Percentiles rank a stretch among this genome's conserved stretches.
Evolutionary conservation across 169 alveolate genomes (phyloP).

Genomic region (Toxoplasma gondii): DNA sequence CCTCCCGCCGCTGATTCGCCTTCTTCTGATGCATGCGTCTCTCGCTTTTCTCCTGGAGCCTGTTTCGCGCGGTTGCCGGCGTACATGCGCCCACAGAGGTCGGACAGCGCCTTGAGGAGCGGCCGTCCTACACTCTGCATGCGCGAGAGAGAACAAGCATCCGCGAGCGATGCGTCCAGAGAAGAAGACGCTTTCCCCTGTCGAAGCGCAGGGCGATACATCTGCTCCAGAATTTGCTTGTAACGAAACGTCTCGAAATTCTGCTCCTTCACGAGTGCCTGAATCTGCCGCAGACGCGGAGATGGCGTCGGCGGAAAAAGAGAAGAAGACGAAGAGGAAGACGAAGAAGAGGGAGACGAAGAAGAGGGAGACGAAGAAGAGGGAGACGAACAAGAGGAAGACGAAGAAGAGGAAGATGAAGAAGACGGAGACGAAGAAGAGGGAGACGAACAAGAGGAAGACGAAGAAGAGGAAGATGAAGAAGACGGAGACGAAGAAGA

Average conservation of each 20-base stretch:
- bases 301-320: background rate
- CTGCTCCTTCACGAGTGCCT: background rate
- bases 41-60: background rate
- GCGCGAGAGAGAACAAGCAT: background rate
- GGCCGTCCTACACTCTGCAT: constrained; percentile 32
- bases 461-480: too few species aligned
- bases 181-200: background rate
- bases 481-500: too few species aligned
- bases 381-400: background rate
- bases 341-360: background rate
- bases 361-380: background rate
- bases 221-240: background rate
- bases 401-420: too few species aligned
- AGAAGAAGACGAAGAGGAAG: background rate
- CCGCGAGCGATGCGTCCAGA: background rate
- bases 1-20: background rate
- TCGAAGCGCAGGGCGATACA: background rate
- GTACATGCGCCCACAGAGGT: constrained; percentile 40
- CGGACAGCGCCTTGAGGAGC: constrained; percentile 8
- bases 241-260: background rate
- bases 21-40: too few species aligned
- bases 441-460: too few species aligned
- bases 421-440: too few species aligned
- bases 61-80: background rate
- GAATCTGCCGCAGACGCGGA: constrained; percentile 17